A percentile compares a stretch with the other conserved stretches of the same genome.
phyloP scores from a whole-genome alignment of 2,329 filamentous ascomycete genomes.

The Neonectria faginata region DNA sequence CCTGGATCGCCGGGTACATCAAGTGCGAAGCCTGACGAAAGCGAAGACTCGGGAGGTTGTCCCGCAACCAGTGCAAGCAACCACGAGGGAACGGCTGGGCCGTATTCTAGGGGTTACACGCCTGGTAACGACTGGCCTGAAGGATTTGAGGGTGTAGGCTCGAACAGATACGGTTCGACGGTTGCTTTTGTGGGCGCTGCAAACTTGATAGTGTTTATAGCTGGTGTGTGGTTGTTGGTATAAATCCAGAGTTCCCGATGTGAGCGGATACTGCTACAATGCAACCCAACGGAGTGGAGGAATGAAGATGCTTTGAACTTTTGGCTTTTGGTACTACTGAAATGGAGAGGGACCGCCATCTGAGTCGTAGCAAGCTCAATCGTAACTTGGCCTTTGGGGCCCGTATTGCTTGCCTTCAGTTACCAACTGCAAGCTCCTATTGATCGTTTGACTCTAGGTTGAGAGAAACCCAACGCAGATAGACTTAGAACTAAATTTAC shows the following conservation, averaged over 20 bases:
- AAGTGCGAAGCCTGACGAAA: neutral
- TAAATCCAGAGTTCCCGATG: neutral
- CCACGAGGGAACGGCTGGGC: neutral
- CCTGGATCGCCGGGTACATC: neutral
- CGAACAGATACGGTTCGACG: neutral
- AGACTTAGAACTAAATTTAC: too few species aligned
- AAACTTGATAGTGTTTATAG: neutral
- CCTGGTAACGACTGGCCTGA: conserved; percentile 6
- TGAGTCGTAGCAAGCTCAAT: too few species aligned
- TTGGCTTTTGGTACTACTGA: too few species aligned
- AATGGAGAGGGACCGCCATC: too few species aligned
- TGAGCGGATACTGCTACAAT: too few species aligned
- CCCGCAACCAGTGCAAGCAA: neutral
- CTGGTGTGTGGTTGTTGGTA: neutral
- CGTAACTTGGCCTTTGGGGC: too few species aligned
- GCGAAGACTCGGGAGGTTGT: neutral
- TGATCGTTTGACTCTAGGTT: too few species aligned
- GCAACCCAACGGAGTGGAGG: too few species aligned
- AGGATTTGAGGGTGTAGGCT: neutral
- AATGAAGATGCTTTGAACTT: too few species aligned
- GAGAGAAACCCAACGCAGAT: too few species aligned
- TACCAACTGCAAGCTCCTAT: too few species aligned
- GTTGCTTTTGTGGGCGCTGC: neutral
- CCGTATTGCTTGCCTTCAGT: too few species aligned
- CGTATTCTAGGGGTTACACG: neutral